A percentile compares a stretch with the other conserved stretches of the same genome.
These are phyloP conservation scores for Exserohilum rostratum DNA, from an alignment of 2,329 filamentous ascomycete species.

Conservation along the genomic window DNA sequence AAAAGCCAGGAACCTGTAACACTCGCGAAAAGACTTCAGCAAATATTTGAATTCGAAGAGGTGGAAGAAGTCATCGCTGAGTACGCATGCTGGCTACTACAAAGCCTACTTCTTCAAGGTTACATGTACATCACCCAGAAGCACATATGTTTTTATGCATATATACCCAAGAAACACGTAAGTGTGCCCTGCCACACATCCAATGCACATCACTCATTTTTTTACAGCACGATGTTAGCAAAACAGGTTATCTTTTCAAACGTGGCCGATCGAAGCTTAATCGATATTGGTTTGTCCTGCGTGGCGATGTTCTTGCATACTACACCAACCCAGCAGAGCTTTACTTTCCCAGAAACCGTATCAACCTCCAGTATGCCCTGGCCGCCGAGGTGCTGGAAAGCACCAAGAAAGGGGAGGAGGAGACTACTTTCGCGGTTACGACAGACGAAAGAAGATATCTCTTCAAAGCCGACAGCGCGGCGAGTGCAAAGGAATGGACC, in stretches of 20 bases:
- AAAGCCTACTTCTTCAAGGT: slow-evolving; percentile 89
- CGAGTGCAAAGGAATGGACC: slow-evolving; percentile 95
- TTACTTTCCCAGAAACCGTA: slow-evolving; percentile 90
- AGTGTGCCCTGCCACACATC: slow-evolving; percentile 39
- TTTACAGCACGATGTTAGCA: slow-evolving; percentile 63
- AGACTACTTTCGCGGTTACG: slow-evolving; percentile 76
- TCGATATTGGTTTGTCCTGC: slow-evolving; percentile 91
- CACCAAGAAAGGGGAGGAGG: slow-evolving; percentile 74
- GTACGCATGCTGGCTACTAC: slow-evolving; percentile 91
- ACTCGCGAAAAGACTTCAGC: slow-evolving; percentile 74
- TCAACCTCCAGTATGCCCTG: slow-evolving; percentile 90
- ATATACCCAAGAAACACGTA: slow-evolving; percentile 90
- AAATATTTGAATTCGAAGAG: slow-evolving; percentile 70
- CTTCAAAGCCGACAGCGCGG: slow-evolving; percentile 85
- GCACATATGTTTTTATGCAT: slow-evolving; percentile 97
- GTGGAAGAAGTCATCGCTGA: slow-evolving; percentile 88
- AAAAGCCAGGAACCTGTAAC: slow-evolving; percentile 55
- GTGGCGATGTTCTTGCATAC: slow-evolving; percentile 90
- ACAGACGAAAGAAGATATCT: slow-evolving; percentile 84
- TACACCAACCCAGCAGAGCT: slow-evolving; percentile 82
- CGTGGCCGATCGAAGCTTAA: slow-evolving; percentile 88
- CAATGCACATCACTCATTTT: slow-evolving; percentile 23
- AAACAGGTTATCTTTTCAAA: slow-evolving; percentile 88
- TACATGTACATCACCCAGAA: slow-evolving; percentile 94
- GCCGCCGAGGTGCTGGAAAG: slow-evolving; percentile 76